phyloP scores from a whole-genome alignment of 2,329 filamentous ascomycete genomes.

The Talaromyces sp. region DNA sequence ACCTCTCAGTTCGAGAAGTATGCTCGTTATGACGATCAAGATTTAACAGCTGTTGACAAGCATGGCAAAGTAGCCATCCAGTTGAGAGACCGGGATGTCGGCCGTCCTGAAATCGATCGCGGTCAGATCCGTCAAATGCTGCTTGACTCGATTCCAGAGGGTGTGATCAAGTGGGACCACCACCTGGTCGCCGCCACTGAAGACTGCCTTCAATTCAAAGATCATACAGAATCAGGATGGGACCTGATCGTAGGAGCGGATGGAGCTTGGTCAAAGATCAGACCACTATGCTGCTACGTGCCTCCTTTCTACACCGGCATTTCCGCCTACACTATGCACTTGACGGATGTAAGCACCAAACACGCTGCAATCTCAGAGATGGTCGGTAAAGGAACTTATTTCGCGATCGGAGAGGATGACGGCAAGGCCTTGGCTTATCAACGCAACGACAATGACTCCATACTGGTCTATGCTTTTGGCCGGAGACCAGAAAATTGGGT shows the following conservation, averaged over 20 bases:
- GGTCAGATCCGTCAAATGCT: conserved; percentile 24
- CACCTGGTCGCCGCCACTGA: conserved; percentile 23
- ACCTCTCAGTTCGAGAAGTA: conserved; percentile 25
- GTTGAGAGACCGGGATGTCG: conserved; percentile 7
- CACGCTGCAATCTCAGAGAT: conserved; percentile 22
- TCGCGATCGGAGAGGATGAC: conserved; percentile 17
- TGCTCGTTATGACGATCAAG: conserved; percentile 23
- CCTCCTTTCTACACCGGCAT: conserved; percentile 26
- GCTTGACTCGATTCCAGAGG: conserved; percentile 24
- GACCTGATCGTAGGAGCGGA: conserved; percentile 30
- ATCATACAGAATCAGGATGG: conserved; percentile 20
- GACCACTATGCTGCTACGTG: conserved; percentile 24
- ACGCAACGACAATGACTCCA: conserved; percentile 24
- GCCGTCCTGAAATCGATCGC: conserved; percentile 29
- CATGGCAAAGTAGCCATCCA: conserved; percentile 17
- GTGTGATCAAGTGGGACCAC: conserved; percentile 25
- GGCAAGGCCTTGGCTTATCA: conserved; percentile 24
- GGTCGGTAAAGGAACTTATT: conserved; percentile 25
- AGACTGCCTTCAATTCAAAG: conserved; percentile 14
- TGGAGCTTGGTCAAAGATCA: conserved; percentile 28
- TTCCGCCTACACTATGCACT: conserved; percentile 19
- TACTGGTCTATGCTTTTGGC: conserved; percentile 16
- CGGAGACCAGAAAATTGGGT: conserved; percentile 16
- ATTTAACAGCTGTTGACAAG: conserved; percentile 22
- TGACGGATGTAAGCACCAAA: conserved; percentile 21